phyloP scores from a whole-genome alignment of 306 rosid species.

The Quercus variabilis region DNA sequence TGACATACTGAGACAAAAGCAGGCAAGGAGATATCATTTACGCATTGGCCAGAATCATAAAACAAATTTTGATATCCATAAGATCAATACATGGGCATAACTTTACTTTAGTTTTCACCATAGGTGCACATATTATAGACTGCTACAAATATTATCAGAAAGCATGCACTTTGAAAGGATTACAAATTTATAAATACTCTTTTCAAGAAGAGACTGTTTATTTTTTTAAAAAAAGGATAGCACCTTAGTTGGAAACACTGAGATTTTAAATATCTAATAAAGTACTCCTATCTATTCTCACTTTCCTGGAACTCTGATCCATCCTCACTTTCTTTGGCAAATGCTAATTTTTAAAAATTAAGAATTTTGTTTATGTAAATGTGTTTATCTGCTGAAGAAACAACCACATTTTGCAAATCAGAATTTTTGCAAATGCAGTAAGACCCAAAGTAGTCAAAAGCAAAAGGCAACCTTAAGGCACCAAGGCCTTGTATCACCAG shows the following conservation, averaged over 20 bases:
- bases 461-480: too few species aligned
- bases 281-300: background rate
- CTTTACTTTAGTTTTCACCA: background rate
- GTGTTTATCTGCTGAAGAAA: background rate
- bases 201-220: background rate
- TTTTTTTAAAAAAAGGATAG: too few species aligned
- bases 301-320: background rate
- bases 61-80: background rate
- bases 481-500: too few species aligned
- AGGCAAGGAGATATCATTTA: background rate
- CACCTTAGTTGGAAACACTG: background rate
- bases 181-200: background rate
- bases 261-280: background rate
- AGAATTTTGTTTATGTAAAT: background rate
- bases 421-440: too few species aligned
- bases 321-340: background rate
- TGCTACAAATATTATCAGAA: background rate
- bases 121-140: background rate
- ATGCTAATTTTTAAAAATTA: background rate
- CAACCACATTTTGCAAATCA: background rate
- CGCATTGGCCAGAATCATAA: background rate
- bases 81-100: background rate
- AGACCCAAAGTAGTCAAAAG: too few species aligned
- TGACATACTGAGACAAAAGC: background rate
- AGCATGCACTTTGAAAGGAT: background rate